A percentile compares a stretch with the other conserved stretches of the same genome.
These are phyloP conservation scores for Thamnidium elegans DNA, from an alignment of 192 early-diverging fungal species.

Conservation along the genomic window DNA sequence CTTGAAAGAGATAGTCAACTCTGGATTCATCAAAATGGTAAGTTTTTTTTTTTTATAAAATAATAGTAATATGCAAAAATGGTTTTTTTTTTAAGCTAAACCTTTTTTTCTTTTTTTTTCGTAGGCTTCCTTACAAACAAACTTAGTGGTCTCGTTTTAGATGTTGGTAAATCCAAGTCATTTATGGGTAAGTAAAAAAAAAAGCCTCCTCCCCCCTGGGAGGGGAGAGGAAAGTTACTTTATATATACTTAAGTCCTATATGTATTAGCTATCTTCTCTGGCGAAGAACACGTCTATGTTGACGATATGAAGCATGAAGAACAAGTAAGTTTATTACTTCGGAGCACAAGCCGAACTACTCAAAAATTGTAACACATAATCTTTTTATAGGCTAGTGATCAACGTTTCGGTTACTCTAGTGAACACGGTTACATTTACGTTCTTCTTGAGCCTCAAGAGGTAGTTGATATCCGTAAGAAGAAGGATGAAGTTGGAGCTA, in stretches of 20 bases:
- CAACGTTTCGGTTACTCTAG: slow-evolving; percentile 18
- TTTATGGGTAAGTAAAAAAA: slow-evolving; percentile 12
- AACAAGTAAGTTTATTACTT: slow-evolving; percentile 18
- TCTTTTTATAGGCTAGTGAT: slow-evolving; percentile 9
- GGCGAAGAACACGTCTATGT: slow-evolving; percentile 23
- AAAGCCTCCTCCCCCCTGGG: too few relatives aligned
- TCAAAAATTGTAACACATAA: not conserved
- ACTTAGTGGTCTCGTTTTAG: slow-evolving; percentile 19
- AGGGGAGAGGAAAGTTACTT: too few relatives aligned
- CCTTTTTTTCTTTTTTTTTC: not conserved
- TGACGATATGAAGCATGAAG: slow-evolving; percentile 28
- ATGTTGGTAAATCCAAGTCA: slow-evolving; percentile 14
- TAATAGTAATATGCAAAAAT: not conserved
- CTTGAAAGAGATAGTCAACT: slow-evolving; percentile 14
- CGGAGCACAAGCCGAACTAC: not conserved
- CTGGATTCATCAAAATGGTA: slow-evolving; percentile 27
- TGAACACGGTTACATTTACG: slow-evolving; percentile 19
- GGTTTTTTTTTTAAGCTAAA: too few relatives aligned
- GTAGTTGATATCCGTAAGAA: slow-evolving; percentile 26
- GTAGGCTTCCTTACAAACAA: slow-evolving; percentile 28
- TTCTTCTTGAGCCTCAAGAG: not conserved
- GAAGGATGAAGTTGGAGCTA: slow-evolving; percentile 3
- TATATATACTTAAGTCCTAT: too few relatives aligned
- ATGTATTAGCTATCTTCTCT: slow-evolving; percentile 28
- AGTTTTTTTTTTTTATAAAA: too few relatives aligned